Percentiles rank a stretch among this genome's conserved stretches.
These are phyloP conservation scores for Mucor racemosus DNA, from an alignment of 371 early-diverging fungal genomes.

Conservation along the genomic window DNA sequence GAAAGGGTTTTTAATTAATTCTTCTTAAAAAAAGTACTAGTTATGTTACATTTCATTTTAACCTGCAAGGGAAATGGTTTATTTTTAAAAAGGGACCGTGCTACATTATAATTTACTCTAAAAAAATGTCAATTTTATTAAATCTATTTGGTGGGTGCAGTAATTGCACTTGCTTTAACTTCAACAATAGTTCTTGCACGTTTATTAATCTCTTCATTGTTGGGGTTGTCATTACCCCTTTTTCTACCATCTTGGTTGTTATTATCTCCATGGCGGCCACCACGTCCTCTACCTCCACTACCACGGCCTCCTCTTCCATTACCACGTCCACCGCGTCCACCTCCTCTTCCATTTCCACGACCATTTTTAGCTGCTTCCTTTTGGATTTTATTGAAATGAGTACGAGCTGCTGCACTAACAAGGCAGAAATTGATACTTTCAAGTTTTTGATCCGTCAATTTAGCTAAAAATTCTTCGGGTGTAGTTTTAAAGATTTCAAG, in stretches of 20 bases:
- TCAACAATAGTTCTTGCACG: constrained; percentile 21
- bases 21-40: not conserved
- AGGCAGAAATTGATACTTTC: constrained; percentile 24
- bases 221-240: constrained; percentile 16
- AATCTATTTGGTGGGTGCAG: constrained; percentile 6
- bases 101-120: not conserved
- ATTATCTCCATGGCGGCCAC: constrained; percentile 21
- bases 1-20: constrained; percentile 7
- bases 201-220: constrained; percentile 17
- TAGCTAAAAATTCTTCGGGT: constrained; percentile 41
- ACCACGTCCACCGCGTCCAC: constrained; percentile 30
- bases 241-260: constrained; percentile 12
- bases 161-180: constrained; percentile 13
- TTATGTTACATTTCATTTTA: constrained; percentile 2
- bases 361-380: constrained; percentile 15
- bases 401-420: constrained; percentile 24
- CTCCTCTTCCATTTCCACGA: constrained; percentile 34
- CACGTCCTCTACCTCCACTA: constrained; percentile 21
- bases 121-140: constrained; percentile 6
- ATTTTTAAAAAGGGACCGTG: constrained; percentile 2
- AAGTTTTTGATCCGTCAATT: constrained; percentile 34
- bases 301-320: constrained; percentile 26
- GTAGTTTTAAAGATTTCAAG: constrained; percentile 34
- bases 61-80: not conserved
- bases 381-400: constrained; percentile 28